A percentile compares a stretch with the other conserved stretches of the same genome.
These are phyloP conservation scores for Zygosaccharomyces bailii DNA, from an alignment of 805 yeast genomes.

Conservation along the genomic window DNA sequence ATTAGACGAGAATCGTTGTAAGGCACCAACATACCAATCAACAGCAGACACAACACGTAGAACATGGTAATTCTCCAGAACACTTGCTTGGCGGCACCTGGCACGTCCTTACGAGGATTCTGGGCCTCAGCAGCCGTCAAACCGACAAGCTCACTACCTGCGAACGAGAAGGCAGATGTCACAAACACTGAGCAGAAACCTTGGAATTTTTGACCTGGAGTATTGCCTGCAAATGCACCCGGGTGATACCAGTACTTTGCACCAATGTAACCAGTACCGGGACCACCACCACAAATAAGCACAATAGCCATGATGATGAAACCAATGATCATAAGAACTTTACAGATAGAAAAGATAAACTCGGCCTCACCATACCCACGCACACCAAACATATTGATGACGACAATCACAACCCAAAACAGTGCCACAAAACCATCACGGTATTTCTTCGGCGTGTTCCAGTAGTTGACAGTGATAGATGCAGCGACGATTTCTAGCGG, in stretches of 20 bases:
- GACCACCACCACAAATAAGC: conserved; percentile 48
- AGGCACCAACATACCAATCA: conserved; percentile 49
- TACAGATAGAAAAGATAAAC: conserved; percentile 46
- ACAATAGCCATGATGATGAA: conserved; percentile 54
- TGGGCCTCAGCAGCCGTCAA: conserved; percentile 49
- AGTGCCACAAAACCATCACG: conserved; percentile 49
- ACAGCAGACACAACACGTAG: conserved; percentile 43
- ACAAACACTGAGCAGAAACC: conserved; percentile 54
- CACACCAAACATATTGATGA: conserved; percentile 53
- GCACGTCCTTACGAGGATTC: conserved; percentile 47
- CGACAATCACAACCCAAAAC: conserved; percentile 47
- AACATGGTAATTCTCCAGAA: conserved; percentile 52
- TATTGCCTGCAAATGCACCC: conserved; percentile 58
- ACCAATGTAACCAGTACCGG: conserved; percentile 41
- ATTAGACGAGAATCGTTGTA: conserved; percentile 42
- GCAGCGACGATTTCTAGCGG: conserved; percentile 55
- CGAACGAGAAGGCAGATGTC: conserved; percentile 53
- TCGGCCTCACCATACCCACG: conserved; percentile 55
- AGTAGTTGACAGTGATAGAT: conserved; percentile 49
- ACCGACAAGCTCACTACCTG: conserved; percentile 52
- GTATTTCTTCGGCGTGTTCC: conserved; percentile 46
- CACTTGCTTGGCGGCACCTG: conserved; percentile 53
- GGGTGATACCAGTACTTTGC: conserved; percentile 48
- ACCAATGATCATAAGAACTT: conserved; percentile 48
- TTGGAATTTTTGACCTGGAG: conserved; percentile 41